These are phyloP conservation scores for Candida sanyaensis DNA, from an alignment of 1,139 yeast genomes.

Conservation along the genomic window DNA sequence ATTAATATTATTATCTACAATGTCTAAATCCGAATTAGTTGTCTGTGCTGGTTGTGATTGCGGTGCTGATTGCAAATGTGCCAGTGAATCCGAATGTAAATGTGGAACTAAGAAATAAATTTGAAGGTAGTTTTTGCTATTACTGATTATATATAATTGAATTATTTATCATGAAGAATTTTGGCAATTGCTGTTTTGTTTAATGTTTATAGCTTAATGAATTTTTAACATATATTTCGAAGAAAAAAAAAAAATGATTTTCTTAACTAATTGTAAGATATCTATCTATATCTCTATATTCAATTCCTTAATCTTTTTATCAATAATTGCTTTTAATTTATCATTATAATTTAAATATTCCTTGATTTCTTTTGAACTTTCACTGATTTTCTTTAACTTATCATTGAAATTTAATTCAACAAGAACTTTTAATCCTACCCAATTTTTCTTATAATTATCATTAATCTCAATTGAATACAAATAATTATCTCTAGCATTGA, in stretches of 20 bases:
- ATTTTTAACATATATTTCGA: too few species aligned
- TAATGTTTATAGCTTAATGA: too few species aligned
- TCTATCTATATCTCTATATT: conserved; percentile 8
- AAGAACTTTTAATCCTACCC: conserved; percentile 68
- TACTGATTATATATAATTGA: neutral
- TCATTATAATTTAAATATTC: conserved; percentile 24
- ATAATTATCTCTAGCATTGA: conserved; percentile 53
- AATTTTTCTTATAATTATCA: conserved; percentile 66
- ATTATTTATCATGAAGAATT: neutral
- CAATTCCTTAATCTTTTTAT: conserved; percentile 22
- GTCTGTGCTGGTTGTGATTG: conserved; percentile 24
- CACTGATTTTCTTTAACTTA: conserved; percentile 19
- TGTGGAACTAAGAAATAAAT: conserved; percentile 23
- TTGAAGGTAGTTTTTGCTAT: neutral
- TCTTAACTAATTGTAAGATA: neutral
- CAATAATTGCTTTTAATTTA: conserved; percentile 21
- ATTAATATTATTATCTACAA: neutral
- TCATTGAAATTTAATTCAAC: conserved; percentile 21
- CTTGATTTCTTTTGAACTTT: conserved; percentile 21
- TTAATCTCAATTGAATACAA: conserved; percentile 76
- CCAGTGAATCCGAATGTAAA: conserved; percentile 20
- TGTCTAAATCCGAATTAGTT: conserved; percentile 12
- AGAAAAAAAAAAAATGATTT: too few species aligned
- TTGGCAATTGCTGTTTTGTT: neutral
- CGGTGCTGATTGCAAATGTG: conserved; percentile 28